Percentiles rank a stretch among this genome's conserved stretches.
Conservation (phyloP, 257 asterid species). For the Hygrophila difformis region DNA sequence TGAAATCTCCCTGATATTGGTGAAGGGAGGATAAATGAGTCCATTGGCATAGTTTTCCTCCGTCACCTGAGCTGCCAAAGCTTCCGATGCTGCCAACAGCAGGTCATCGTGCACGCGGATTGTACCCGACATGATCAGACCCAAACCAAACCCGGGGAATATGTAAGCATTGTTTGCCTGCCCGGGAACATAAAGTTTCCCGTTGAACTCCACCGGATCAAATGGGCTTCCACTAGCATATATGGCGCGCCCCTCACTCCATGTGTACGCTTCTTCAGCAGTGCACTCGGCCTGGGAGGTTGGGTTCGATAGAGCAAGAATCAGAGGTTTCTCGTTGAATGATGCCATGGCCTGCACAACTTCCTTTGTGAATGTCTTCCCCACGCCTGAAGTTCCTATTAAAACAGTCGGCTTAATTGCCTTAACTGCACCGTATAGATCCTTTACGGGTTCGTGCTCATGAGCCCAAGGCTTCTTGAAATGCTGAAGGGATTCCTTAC, state of each 20-base stretch:
- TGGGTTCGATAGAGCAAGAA: conserved; percentile 70
- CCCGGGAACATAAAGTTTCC: conserved; percentile 50
- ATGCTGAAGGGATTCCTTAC: conserved; percentile 60
- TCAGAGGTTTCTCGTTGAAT: conserved; percentile 61
- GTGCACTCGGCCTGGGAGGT: conserved; percentile 78
- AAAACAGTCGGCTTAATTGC: conserved; percentile 58
- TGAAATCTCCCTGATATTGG: conserved; percentile 50
- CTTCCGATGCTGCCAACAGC: conserved; percentile 67
- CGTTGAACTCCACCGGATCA: conserved; percentile 48
- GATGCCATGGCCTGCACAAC: conserved; percentile 67
- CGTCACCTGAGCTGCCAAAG: conserved; percentile 53
- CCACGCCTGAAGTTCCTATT: conserved; percentile 73
- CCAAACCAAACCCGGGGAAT: conserved; percentile 76
- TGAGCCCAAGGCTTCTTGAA: conserved; percentile 71
- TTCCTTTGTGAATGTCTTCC: conserved; percentile 55
- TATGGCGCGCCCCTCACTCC: conserved; percentile 69
- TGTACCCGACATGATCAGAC: conserved; percentile 65
- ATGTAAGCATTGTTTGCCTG: conserved; percentile 78
- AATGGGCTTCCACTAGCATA: conserved; percentile 79
- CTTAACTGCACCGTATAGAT: conserved; percentile 57
- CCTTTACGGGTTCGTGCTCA: conserved; percentile 52
- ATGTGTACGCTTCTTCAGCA: conserved; percentile 70
- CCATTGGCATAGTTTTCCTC: conserved; percentile 52
- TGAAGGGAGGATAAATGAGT: conserved; percentile 56
- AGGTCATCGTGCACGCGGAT: conserved; percentile 65